Evolutionary conservation across 2,329 filamentous ascomycete genomes (phyloP).

Genomic region (Clonostachys byssicola): DNA sequence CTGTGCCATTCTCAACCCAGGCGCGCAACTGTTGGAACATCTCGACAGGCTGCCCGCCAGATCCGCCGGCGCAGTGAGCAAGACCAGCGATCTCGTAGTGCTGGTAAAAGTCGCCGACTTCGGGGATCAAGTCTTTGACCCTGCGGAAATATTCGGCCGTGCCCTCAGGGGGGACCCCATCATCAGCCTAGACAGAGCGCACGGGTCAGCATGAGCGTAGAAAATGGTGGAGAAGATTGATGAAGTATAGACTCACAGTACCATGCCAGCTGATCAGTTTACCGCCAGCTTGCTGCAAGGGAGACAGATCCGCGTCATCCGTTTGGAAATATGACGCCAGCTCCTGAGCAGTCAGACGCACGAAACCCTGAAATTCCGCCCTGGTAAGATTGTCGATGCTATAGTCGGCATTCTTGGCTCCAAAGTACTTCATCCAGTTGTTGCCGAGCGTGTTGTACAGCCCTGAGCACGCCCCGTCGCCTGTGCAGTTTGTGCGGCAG

Average conservation of each 20-base stretch:
- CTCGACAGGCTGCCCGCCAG: slow-evolving; percentile 2
- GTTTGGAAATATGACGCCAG: slow-evolving; percentile 9
- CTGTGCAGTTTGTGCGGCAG: slow-evolving; percentile 1
- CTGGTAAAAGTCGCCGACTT: slow-evolving; percentile 21
- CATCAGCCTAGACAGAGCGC: too few species aligned
- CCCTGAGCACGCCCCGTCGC: not conserved
- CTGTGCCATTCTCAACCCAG: slow-evolving; percentile 10
- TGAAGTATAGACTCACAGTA: slow-evolving; percentile 3
- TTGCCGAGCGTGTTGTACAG: not conserved
- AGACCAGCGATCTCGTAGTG: slow-evolving; percentile 24
- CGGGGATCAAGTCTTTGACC: slow-evolving; percentile 8
- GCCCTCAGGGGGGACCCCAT: not conserved
- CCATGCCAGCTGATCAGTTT: slow-evolving; percentile 37
- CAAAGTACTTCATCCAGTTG: not conserved
- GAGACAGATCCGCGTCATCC: slow-evolving; percentile 16
- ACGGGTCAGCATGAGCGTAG: not conserved
- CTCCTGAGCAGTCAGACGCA: not conserved
- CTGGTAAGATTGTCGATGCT: not conserved
- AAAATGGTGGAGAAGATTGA: not conserved
- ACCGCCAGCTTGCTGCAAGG: slow-evolving; percentile 23
- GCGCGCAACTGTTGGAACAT: slow-evolving; percentile 5
- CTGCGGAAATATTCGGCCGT: slow-evolving; percentile 16
- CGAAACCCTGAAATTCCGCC: not conserved
- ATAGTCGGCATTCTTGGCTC: slow-evolving; percentile 1
- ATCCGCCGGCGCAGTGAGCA: slow-evolving; percentile 18